Evolutionary conservation across 192 early-diverging fungal species (phyloP).

Genomic region (Lobosporangium transversale): DNA sequence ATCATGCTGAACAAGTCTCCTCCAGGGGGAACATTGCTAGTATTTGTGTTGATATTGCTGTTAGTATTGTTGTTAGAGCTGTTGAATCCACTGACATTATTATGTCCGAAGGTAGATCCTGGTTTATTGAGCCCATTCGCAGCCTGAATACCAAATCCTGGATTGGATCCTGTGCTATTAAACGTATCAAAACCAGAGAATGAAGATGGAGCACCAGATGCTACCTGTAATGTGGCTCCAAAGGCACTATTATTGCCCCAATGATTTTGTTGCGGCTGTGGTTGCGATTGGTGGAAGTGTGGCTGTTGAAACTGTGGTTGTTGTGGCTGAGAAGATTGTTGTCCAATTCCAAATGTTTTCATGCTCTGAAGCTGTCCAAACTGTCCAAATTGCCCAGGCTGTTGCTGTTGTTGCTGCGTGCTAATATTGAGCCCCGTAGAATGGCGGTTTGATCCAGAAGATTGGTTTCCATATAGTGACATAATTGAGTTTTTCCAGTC

Average conservation of each 20-base stretch:
- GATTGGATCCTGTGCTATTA: not conserved
- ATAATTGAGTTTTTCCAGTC: conserved; percentile 52
- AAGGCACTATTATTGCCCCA: conserved; percentile 15
- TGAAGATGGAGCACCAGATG: not conserved
- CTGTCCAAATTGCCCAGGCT: conserved; percentile 7
- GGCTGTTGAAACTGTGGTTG: too few relatives aligned
- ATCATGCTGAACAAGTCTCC: conserved; percentile 47
- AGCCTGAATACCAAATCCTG: not conserved
- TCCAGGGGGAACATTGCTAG: conserved; percentile 18
- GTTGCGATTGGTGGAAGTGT: conserved; percentile 10
- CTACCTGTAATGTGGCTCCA: conserved; percentile 2
- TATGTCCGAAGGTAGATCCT: too few relatives aligned
- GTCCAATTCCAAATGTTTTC: conserved; percentile 25
- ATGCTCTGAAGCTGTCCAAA: conserved; percentile 25
- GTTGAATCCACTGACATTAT: too few relatives aligned
- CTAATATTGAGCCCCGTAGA: conserved; percentile 11
- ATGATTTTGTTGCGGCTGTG: conserved; percentile 1
- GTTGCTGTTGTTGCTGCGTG: conserved; percentile 22
- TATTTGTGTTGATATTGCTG: not conserved
- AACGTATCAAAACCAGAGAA: not conserved
- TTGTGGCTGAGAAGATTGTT: conserved; percentile 13
- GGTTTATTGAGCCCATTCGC: not conserved
- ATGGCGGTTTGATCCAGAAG: conserved; percentile 15
- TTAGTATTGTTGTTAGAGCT: conserved; percentile 25
- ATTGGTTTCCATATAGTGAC: conserved; percentile 45